Evolutionary conservation across 306 rosid species (phyloP), one percentile per base, ranked within the genome.

Genomic region (Psophocarpus tetragonolobus): DNA sequence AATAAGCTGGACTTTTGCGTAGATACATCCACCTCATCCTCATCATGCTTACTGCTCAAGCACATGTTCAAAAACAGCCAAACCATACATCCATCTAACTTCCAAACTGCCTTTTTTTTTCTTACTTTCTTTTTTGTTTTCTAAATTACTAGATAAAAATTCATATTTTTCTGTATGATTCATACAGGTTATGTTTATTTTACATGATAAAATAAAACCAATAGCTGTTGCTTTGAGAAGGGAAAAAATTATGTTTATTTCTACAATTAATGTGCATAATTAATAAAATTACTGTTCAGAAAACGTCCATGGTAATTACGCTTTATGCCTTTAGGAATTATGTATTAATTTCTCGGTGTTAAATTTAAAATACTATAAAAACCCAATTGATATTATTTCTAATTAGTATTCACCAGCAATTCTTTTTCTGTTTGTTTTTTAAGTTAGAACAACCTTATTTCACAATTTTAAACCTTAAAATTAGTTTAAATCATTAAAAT

Each of bases 1-100:
- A 12, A 39, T 45, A 12, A 24, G 78, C 74, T 84, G 87, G 78
- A 51, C n/a, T n/a, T 79, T 61, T 83, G 42, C 80, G 18, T 53
- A 36, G 75, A 8, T 8, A 53, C 17, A 54, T 42, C n/a, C 83
- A 72, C 33, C 76, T 77, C 80, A 54, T 42, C n/a, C 83, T 65
- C 33, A 71, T 77, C 80, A 58, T 36, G 8, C 74, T 10, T 77
- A 6, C 15, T 57, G 73, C 39, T 77, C 73, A 41, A n/a, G 20
- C 82, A 76, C 80, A 18, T 45, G 73, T 71, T 26, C 2, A 15
- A 60, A 44, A 57, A 0, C 3, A 3, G 9, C 50, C 1, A 20
- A 38, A 15, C 0, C 54, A 12, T 18, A 5, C 72, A 61, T 39
- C 15, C 67, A 26, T 27, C 23, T 27, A 39, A 2, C 5, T 30